Evolutionary conservation across 129 eudicot genomes (phyloP).

Genomic region (Dittrichia graveolens): DNA sequence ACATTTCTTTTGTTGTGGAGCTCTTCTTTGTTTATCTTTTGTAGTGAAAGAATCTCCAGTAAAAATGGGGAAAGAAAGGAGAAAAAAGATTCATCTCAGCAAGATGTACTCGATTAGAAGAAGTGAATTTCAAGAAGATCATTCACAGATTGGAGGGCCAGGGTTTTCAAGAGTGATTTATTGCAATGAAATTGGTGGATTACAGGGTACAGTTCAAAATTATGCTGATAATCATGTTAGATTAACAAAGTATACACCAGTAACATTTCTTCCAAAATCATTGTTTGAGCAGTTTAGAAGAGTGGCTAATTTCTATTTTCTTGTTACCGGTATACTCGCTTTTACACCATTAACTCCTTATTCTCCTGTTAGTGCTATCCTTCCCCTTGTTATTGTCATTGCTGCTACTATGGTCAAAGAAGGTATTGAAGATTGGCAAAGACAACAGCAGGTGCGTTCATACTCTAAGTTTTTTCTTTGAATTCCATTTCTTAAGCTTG

Average conservation of each 20-base stretch:
- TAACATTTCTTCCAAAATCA: conserved; percentile 59
- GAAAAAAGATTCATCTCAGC: conserved; percentile 43
- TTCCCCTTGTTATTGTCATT: no score
- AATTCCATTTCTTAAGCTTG: no score
- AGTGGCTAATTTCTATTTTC: conserved; percentile 62
- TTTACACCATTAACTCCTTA: no score
- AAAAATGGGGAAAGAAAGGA: conserved; percentile 39
- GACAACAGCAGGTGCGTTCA: no score
- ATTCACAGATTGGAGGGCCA: conserved; percentile 53
- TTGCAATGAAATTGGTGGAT: conserved; percentile 45
- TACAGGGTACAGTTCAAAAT: conserved; percentile 32
- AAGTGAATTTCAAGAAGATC: conserved; percentile 36
- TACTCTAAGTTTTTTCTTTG: no score
- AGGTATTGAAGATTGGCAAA: no score
- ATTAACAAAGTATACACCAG: conserved; percentile 55
- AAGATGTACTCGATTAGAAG: conserved; percentile 31
- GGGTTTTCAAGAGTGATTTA: conserved; percentile 60
- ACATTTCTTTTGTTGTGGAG: conserved; percentile 16
- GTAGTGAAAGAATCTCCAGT: neutral
- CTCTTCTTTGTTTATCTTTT: conserved; percentile 1
- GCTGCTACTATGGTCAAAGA: no score
- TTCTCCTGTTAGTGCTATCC: no score
- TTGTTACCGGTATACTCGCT: no score
- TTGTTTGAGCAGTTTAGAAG: conserved; percentile 67
- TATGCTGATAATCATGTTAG: conserved; percentile 50